Conservation (phyloP, 768 basidiomycete genomes). For the Collybiopsis confluens region DNA sequence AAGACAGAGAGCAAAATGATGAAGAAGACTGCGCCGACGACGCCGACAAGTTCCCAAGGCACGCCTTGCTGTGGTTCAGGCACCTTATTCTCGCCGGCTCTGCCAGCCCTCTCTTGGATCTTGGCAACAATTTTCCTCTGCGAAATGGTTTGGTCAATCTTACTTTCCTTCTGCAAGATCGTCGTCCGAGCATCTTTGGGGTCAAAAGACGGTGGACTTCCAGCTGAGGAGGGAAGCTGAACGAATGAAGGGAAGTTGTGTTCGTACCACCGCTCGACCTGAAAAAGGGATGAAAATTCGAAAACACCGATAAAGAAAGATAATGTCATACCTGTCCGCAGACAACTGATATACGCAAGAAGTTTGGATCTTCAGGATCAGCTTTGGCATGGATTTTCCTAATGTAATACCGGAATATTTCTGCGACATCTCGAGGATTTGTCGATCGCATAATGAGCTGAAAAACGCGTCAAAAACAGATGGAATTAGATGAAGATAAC, state of each 20-base stretch:
- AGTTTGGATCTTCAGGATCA: slow-evolving; percentile 79
- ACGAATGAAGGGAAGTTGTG: slow-evolving; percentile 94
- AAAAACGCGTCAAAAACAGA: slow-evolving; percentile 40
- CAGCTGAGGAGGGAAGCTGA: slow-evolving; percentile 21
- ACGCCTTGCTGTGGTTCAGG: not conserved
- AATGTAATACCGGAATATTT: slow-evolving; percentile 80
- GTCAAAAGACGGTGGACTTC: slow-evolving; percentile 31
- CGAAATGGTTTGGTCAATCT: slow-evolving; percentile 30
- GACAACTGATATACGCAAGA: slow-evolving; percentile 74
- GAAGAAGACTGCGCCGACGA: not conserved
- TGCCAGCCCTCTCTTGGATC: slow-evolving; percentile 11
- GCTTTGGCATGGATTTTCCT: slow-evolving; percentile 82
- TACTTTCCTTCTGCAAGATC: slow-evolving; percentile 42
- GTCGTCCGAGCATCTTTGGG: slow-evolving; percentile 52
- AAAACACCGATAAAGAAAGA: slow-evolving; percentile 1
- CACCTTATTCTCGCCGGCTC: slow-evolving; percentile 9
- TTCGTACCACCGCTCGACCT: slow-evolving; percentile 95
- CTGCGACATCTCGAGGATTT: slow-evolving; percentile 87
- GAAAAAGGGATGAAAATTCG: slow-evolving; percentile 2
- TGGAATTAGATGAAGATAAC: slow-evolving; percentile 31
- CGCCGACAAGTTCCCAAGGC: slow-evolving; percentile 1
- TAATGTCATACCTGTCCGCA: slow-evolving; percentile 80
- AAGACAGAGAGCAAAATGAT: not conserved
- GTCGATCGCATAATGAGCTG: slow-evolving; percentile 91
- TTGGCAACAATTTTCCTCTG: slow-evolving; percentile 1